Evolutionary conservation across 768 basidiomycete genomes (phyloP), one percentile per base, ranked within the genome.

Genomic region (Tricholoma flavovirens): DNA sequence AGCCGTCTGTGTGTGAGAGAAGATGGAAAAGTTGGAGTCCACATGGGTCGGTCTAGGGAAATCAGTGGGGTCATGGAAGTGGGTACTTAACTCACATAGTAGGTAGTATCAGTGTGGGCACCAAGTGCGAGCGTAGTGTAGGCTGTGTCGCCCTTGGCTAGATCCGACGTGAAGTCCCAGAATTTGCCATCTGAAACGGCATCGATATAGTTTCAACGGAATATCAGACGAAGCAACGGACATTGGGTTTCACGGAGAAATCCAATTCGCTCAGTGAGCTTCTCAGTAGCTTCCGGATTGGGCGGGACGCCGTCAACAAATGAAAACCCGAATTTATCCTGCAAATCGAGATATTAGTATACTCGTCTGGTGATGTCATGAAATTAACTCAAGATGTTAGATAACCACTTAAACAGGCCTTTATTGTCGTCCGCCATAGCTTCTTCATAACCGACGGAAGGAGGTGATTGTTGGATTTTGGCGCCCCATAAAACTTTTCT

Each of bases 11-110:
- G 67, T 91, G 84, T 0, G 88, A 90, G 35, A 98, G 83, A 43
- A 98, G 79, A 70, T 99, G 97, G 75, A 98, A 98, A 46, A 97
- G 75, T 64, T 99, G 97, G 11, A 98, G 75, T n/a, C 96, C 95
- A 55, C 88, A 89, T 3, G 96, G 95, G 68, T 98, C 92, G 22
- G 89, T 95, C 90, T 93, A 48, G 15, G 14, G 14, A 32, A 7
- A 10, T 30, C n/a, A 49, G 15, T 21, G n/a, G 26, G 54, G 36
- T 48, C 17, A 43, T 30, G 29, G 22, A 35, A 36, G 4, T 55
- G 24, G 43, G 40, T 17, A 43, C 30, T 48, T 4, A 14, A 70
- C 80, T 61, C 55, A 89, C 88, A 59, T 79, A 92, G 77, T 82
- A 83, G 8, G 81, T 82, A 54, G 80, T 82, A 60, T 83, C 81